phyloP scores from a whole-genome alignment of 2,329 filamentous ascomycete genomes.

The Pseudophaeomoniella oleicola region DNA sequence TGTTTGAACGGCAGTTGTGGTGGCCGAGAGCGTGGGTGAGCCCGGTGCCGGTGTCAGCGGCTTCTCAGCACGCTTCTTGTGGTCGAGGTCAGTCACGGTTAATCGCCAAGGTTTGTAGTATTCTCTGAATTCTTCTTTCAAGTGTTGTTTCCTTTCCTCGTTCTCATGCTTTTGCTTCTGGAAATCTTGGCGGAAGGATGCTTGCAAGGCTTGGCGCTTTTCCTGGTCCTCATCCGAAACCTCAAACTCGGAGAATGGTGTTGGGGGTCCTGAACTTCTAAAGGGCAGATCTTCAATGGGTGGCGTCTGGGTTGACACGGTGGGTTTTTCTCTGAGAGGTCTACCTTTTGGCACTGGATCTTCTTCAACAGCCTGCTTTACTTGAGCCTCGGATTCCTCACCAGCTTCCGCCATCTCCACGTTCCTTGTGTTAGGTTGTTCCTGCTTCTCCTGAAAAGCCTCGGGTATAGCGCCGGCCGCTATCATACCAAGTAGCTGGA shows the following conservation, averaged over 20 bases:
- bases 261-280: constrained; percentile 24
- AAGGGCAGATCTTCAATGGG: constrained; percentile 31
- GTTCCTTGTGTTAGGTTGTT: constrained; percentile 1
- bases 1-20: constrained; percentile 14
- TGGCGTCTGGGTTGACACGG: constrained; percentile 16
- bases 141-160: constrained; percentile 11
- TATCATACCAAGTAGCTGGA: constrained; percentile 29
- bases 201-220: constrained; percentile 23
- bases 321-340: constrained; percentile 9
- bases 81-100: constrained; percentile 26
- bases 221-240: constrained; percentile 25
- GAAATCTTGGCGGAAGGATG: constrained; percentile 22
- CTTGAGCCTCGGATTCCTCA: constrained; percentile 8
- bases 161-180: constrained; percentile 23
- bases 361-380: constrained; percentile 3
- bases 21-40: constrained; percentile 16
- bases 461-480: constrained; percentile 18
- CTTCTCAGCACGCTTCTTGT: constrained; percentile 21
- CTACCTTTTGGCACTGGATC: constrained; percentile 8
- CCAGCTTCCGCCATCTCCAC: constrained; percentile 5
- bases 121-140: constrained; percentile 24
- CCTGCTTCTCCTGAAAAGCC: constrained; percentile 11
- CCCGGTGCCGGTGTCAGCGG: constrained; percentile 21
- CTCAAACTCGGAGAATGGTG: constrained; percentile 29
- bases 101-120: constrained; percentile 31